phyloP scores from a whole-genome alignment of 768 basidiomycete genomes.

The Psilocybe subaeruginosa region DNA sequence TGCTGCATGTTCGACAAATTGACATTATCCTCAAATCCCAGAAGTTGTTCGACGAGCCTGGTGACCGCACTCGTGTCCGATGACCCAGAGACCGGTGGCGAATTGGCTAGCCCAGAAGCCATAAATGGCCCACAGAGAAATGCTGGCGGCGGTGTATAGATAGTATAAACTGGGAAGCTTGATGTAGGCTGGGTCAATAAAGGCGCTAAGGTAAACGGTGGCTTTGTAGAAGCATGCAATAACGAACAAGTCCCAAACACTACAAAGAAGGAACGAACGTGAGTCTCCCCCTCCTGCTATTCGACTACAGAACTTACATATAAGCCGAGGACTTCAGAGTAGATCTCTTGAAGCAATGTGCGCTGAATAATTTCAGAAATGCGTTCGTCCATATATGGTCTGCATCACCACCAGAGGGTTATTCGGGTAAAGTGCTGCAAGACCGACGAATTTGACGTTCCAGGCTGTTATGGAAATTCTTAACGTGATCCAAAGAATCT shows the following conservation, averaged over 20 bases:
- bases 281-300: too few species aligned
- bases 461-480: not conserved
- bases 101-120: slow-evolving; percentile 37
- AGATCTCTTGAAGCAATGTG: too few species aligned
- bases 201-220: not conserved
- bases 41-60: slow-evolving; percentile 31
- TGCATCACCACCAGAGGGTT: slow-evolving; percentile 2
- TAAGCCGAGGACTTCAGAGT: too few species aligned
- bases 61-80: slow-evolving; percentile 66
- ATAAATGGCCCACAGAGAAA: not conserved
- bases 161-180: not conserved
- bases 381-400: not conserved
- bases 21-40: too few species aligned
- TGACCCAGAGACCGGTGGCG: slow-evolving; percentile 61
- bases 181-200: not conserved
- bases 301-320: too few species aligned
- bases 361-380: too few species aligned
- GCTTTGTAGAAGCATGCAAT: not conserved
- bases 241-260: not conserved
- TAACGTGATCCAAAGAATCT: not conserved
- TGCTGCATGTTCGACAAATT: too few species aligned
- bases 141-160: not conserved
- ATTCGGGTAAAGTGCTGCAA: not conserved
- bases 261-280: not conserved
- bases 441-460: not conserved